Evolutionary conservation across 805 yeast species (phyloP), one percentile per base, ranked within the genome.

Genomic region (Priceomyces haplophilus): DNA sequence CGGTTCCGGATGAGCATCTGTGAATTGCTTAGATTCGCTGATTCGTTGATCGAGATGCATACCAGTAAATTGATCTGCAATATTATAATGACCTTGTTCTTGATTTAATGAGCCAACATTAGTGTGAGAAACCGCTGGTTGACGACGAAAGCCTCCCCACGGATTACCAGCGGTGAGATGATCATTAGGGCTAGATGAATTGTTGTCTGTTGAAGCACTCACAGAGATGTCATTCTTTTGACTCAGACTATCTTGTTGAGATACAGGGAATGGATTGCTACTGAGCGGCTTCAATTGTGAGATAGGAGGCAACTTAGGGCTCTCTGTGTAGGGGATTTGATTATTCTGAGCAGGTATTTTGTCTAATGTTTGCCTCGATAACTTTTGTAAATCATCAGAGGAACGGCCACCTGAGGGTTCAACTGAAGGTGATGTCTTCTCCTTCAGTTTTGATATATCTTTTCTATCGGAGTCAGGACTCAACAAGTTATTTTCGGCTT

Each of bases 71-170:
- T 34, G 37, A 8, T 34, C 37, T 12, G 23, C 25, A 13, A 34
- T 10, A 16, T 18, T 21, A 34, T 34, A 34, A 4, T 25, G 4
- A n/a, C 11, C 37, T 13, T n/a, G 37, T 4, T 34, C 37, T 6
- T 19, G 24, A 15, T 18, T 19, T 23, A 13, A 34, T 12, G 37
- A 8, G 8, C 25, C 16, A 13, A n/a, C 25, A 7, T 34, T 34
- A 8, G 24, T 8, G 3, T 10, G 24, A 16, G 37, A 25, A 7
- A 34, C 37, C 11, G 24, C 10, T 6, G 37, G 20, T 15, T 23
- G 39, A 13, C 39, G 38, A 17, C 43, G 38, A 43, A 49, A 65
- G 7, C 60, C 64, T 3, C 65, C 66, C 71, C 71, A 65, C 3
- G 71, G 71, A 37, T 65, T 65, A 11, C 57, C 56, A 41, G 44